Evolutionary conservation across 441 rosid species (phyloP).

Genomic region (Erodium moschatum): DNA sequence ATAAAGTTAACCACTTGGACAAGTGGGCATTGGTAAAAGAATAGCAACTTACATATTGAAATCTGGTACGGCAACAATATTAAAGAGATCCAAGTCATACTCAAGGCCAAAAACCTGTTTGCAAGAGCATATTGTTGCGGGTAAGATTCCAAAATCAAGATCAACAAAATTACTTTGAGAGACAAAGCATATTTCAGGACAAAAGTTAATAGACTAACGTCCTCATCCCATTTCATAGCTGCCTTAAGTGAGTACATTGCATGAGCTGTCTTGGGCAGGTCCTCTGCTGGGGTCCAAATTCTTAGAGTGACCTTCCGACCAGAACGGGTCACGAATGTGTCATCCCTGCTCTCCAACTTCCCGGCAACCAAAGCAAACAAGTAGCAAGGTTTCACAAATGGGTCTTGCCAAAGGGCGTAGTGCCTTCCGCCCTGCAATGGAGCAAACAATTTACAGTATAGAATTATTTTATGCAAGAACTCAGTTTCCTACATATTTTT

Average conservation of each 20-base stretch:
- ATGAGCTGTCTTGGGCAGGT: slow-evolving; percentile 82
- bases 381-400: slow-evolving; percentile 92
- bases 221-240: slow-evolving; percentile 99
- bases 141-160: slow-evolving; percentile 15
- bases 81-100: slow-evolving; percentile 95
- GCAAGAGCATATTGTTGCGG: slow-evolving; percentile 3
- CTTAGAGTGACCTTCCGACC: slow-evolving; percentile 70
- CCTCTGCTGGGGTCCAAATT: slow-evolving; percentile 93
- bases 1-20: too few relatives aligned
- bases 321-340: slow-evolving; percentile 59
- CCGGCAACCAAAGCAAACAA: slow-evolving; percentile 94
- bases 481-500: not conserved
- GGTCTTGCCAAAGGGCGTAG: slow-evolving; percentile 92
- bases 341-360: slow-evolving; percentile 80
- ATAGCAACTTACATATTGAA: slow-evolving; percentile 68
- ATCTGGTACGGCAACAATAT: slow-evolving; percentile 94
- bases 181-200: not conserved
- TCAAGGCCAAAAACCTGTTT: slow-evolving; percentile 90
- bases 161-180: slow-evolving; percentile 8
- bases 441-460: not conserved
- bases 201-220: slow-evolving; percentile 41
- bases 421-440: slow-evolving; percentile 66
- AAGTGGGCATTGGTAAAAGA: not conserved
- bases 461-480: too few relatives aligned
- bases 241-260: slow-evolving; percentile 97